Evolutionary conservation across 2,329 filamentous ascomycete species (phyloP), one percentile per base, ranked within the genome.

Genomic region (Pseudonectria buxi): DNA sequence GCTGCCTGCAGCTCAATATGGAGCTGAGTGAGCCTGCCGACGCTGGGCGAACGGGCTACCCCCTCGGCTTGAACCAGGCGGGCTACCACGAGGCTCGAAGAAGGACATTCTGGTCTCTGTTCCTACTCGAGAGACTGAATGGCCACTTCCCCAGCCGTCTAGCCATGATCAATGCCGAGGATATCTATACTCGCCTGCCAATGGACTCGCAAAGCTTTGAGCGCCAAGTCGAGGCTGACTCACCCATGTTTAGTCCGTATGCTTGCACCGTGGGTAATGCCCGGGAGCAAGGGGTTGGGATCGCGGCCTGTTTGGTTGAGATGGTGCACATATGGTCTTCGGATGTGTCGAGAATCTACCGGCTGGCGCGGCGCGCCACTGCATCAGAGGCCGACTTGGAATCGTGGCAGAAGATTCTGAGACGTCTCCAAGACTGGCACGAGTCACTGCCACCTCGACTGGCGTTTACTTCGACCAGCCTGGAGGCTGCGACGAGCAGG

Each of bases 21-120:
- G 83, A 87, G 52, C 52, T 70, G 50, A 73, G 59, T 41, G 65
- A 54, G 50, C 70, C 60, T 5, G 56, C 60, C 2, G 69, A 72
- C 32, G 59, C 50, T 3, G 41, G 41, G 12, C 43, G 60, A 11
- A 50, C 59, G n/a, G 50, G 52, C 0, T 72, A 68, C 35, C 75
- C 76, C 4, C 79, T 76, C 49, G 74, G 69, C 14, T 65, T 84
- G 44, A 74, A 71, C 46, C 69, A 66, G 38, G 58, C 60, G 32
- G 75, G 73, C 22, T 72, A 80, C 46, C 70, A 72, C 15, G 83
- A 88, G 58, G 81, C 79, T 47, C 71, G 77, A 40, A 71, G 82
- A 44, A 69, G 83, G 37, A 86, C 81, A 0, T 81, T 86, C 50
- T 88, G 82, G 82, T 75, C 78, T 18, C 72, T 77, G 33, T 84